Evolutionary conservation across 768 basidiomycete species (phyloP).

Genomic region (Rhizopogon vesiculosus): DNA sequence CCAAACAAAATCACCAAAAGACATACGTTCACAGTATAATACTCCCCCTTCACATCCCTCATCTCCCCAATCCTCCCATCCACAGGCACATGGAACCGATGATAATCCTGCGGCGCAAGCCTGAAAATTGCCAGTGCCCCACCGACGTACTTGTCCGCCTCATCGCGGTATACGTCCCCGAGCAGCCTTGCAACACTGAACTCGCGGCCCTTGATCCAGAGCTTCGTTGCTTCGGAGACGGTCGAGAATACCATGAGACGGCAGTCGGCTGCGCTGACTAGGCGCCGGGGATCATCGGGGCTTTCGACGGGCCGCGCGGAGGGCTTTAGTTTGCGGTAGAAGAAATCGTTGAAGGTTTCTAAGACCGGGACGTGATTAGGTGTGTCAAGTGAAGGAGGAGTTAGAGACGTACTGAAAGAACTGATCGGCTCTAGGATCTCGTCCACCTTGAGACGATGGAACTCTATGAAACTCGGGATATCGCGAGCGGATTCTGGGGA

Average conservation of each 20-base stretch:
- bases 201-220: slow-evolving; percentile 98
- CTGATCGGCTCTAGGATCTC: slow-evolving; percentile 82
- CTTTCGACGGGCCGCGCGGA: slow-evolving; percentile 70
- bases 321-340: slow-evolving; percentile 84
- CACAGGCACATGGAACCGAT: slow-evolving; percentile 88
- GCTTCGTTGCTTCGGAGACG: slow-evolving; percentile 74
- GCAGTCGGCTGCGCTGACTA: slow-evolving; percentile 92
- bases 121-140: slow-evolving; percentile 89
- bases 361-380: background rate
- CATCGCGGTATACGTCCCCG: slow-evolving; percentile 69
- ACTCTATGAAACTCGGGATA: slow-evolving; percentile 84
- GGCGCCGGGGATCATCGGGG: slow-evolving; percentile 68
- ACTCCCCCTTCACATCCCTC: slow-evolving; percentile 83
- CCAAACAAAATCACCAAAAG: background rate
- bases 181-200: slow-evolving; percentile 79
- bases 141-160: slow-evolving; percentile 67
- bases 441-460: slow-evolving; percentile 77
- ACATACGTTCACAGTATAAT: slow-evolving; percentile 91
- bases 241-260: slow-evolving; percentile 94
- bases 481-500: slow-evolving; percentile 78
- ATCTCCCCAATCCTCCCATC: slow-evolving; percentile 81
- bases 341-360: slow-evolving; percentile 95
- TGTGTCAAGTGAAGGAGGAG: background rate
- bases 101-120: slow-evolving; percentile 92
- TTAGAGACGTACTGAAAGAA: slow-evolving; percentile 64